Percentiles rank a stretch among this genome's conserved stretches.
These are phyloP conservation scores for Elsinoe necatrix DNA, from an alignment of 2,329 filamentous ascomycete genomes.

Conservation along the genomic window DNA sequence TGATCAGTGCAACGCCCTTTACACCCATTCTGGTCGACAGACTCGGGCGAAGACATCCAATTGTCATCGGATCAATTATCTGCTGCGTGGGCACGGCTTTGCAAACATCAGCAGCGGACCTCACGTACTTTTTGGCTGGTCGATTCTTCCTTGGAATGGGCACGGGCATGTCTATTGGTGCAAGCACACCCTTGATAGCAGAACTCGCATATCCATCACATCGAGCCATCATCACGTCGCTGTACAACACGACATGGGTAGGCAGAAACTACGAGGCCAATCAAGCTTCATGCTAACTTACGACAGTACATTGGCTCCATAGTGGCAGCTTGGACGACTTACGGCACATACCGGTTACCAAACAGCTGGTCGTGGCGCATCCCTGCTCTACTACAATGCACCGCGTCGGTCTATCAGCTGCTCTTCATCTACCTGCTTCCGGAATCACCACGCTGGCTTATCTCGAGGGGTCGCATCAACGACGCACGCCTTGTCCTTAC, in stretches of 20 bases:
- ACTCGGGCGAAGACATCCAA: conserved; percentile 1
- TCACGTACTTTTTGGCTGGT: conserved; percentile 30
- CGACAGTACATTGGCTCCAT: conserved; percentile 52
- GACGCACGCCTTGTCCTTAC: conserved; percentile 53
- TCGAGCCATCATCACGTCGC: conserved; percentile 28
- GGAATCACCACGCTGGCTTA: conserved; percentile 58
- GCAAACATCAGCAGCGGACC: conserved; percentile 21
- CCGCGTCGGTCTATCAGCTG: conserved; percentile 34
- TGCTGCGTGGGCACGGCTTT: neutral
- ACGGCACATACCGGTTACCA: conserved; percentile 49
- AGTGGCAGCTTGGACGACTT: conserved; percentile 54
- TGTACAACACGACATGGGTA: conserved; percentile 25
- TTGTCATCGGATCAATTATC: conserved; percentile 4
- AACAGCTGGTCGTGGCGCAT: conserved; percentile 44
- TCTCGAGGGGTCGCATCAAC: conserved; percentile 54
- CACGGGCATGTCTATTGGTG: conserved; percentile 28
- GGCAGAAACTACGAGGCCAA: neutral
- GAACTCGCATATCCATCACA: conserved; percentile 39
- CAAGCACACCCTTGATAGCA: conserved; percentile 34
- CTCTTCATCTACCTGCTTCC: conserved; percentile 57
- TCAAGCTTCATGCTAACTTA: neutral
- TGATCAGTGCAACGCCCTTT: conserved; percentile 14
- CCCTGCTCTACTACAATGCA: conserved; percentile 43
- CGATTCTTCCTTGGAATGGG: conserved; percentile 33
- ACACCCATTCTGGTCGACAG: neutral